Evolutionary conservation across 1,139 yeast genomes (phyloP).

Genomic region (Entelexis paramagnoliae): DNA sequence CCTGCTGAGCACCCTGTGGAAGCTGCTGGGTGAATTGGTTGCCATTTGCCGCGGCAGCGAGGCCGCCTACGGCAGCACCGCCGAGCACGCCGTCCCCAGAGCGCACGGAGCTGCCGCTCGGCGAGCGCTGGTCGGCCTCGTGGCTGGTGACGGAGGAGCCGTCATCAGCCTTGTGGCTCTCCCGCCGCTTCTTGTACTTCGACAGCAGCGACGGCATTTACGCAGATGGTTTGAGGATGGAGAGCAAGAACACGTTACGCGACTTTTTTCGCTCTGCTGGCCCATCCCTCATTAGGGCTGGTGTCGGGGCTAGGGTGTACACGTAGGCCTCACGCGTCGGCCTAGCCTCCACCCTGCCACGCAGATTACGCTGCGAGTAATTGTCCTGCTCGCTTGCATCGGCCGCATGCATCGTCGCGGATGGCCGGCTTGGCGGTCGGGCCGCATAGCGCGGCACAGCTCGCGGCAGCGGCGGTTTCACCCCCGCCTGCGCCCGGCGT

Average conservation of each 20-base stretch:
- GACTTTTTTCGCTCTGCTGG: conserved; percentile 2
- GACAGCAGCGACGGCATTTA: conserved; percentile 24
- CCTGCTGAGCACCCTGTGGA: conserved; percentile 4
- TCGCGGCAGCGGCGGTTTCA: no score
- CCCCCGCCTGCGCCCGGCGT: not conserved
- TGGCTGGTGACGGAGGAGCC: conserved; percentile 15
- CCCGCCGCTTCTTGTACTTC: conserved; percentile 25
- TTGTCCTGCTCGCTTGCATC: not conserved
- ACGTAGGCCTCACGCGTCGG: conserved; percentile 2
- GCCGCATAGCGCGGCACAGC: not conserved
- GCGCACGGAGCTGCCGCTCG: conserved; percentile 14
- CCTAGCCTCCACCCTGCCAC: conserved; percentile 1
- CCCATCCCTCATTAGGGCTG: conserved; percentile 5
- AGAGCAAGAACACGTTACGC: conserved; percentile 2
- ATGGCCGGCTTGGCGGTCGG: not conserved
- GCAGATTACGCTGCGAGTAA: not conserved
- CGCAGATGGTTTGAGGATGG: not conserved
- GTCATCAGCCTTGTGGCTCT: conserved; percentile 20
- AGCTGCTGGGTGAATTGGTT: conserved; percentile 2
- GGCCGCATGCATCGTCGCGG: not conserved
- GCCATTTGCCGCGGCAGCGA: not conserved
- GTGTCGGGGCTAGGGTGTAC: not conserved
- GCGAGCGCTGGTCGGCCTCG: conserved; percentile 18
- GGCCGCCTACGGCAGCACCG: not conserved
- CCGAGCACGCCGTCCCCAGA: conserved; percentile 8